A percentile compares a stretch with the other conserved stretches of the same genome.
Conservation (phyloP, 805 yeast genomes). For the Cyberlindnera americana region DNA sequence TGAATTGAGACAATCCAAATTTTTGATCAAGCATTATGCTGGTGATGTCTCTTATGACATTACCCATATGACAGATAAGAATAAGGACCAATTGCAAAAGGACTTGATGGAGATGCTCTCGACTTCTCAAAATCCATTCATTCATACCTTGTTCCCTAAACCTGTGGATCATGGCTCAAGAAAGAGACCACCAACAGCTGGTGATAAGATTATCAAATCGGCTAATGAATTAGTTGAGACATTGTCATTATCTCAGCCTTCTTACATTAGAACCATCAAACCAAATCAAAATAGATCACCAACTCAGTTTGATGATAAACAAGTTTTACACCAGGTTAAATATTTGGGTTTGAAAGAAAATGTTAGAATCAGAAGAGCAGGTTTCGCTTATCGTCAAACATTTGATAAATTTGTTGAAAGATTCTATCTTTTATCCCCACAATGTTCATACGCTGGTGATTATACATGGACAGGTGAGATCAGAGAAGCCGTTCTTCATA, state of each 20-base stretch:
- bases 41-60: conserved; percentile 97
- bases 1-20: conserved; percentile 83
- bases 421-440: conserved; percentile 80
- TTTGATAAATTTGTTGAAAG: conserved; percentile 95
- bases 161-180: conserved; percentile 63
- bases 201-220: conserved; percentile 87
- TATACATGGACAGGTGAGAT: conserved; percentile 62
- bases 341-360: conserved; percentile 95
- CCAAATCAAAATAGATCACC: conserved; percentile 95
- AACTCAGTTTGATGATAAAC: conserved; percentile 79
- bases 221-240: conserved; percentile 91
- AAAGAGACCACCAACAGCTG: conserved; percentile 91
- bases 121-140: conserved; percentile 65
- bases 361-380: conserved; percentile 96
- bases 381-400: conserved; percentile 95
- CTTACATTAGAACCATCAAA: conserved; percentile 95
- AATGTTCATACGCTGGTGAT: conserved; percentile 90
- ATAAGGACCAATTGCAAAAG: conserved; percentile 88
- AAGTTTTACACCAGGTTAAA: conserved; percentile 92
- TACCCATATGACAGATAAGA: conserved; percentile 89
- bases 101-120: conserved; percentile 79
- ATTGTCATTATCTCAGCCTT: conserved; percentile 85
- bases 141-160: conserved; percentile 58
- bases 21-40: conserved; percentile 92
- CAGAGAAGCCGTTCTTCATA: conserved; percentile 49